These are phyloP conservation scores for Colletotrichum scovillei DNA, from an alignment of 2,329 filamentous ascomycete species.

Conservation along the genomic window DNA sequence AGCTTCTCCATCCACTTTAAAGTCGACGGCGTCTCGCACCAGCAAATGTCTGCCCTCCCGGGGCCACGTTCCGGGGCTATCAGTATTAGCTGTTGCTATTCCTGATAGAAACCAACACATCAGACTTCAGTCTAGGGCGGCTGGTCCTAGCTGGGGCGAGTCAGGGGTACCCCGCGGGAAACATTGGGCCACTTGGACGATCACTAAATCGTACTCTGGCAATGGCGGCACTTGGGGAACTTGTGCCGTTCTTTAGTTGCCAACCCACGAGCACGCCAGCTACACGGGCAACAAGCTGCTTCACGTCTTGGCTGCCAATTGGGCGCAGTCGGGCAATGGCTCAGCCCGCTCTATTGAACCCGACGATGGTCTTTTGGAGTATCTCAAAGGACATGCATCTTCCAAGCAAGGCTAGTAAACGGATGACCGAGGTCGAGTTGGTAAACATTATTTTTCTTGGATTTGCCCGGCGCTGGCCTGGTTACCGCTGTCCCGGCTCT, in stretches of 20 bases:
- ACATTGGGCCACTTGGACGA: constrained; percentile 1
- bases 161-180: constrained; percentile 19
- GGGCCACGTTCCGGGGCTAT: constrained; percentile 5
- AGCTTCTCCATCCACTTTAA: neutral
- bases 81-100: constrained; percentile 16
- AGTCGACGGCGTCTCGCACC: neutral
- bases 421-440: neutral
- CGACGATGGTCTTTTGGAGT: neutral
- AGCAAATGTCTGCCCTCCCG: constrained; percentile 1
- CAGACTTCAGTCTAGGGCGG: neutral
- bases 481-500: neutral
- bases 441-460: neutral
- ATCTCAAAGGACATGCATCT: neutral
- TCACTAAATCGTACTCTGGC: constrained; percentile 7
- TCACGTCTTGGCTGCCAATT: neutral
- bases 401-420: neutral
- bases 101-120: constrained; percentile 7
- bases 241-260: constrained; percentile 5
- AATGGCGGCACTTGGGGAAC: constrained; percentile 19
- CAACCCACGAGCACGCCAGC: constrained; percentile 1
- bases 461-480: neutral
- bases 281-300: neutral
- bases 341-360: neutral
- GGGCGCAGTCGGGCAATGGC: neutral
- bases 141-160: neutral